Conservation (phyloP, 2,329 filamentous ascomycete genomes). For the Fusarium coicis region DNA sequence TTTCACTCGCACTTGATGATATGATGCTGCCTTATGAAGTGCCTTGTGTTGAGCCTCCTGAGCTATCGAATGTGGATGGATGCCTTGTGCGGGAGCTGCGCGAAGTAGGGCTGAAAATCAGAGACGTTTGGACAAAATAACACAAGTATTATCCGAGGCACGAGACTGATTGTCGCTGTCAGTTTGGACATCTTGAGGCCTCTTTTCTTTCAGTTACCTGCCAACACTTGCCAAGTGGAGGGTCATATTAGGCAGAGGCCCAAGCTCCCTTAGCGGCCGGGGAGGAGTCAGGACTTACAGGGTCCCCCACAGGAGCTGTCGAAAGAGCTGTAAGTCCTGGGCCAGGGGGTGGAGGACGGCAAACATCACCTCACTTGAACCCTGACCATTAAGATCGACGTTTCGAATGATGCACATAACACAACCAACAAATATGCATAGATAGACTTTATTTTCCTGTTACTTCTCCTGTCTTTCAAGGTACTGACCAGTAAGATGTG, state of each 20-base stretch:
- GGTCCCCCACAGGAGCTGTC: background rate
- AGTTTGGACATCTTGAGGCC: background rate
- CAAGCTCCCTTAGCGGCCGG: slow-evolving; percentile 10
- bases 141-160: background rate
- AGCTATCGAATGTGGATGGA: background rate
- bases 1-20: background rate
- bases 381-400: background rate
- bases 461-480: background rate
- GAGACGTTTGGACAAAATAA: background rate
- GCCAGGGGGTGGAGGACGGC: background rate
- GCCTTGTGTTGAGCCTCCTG: slow-evolving; percentile 1
- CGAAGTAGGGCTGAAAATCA: slow-evolving; percentile 12
- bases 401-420: background rate
- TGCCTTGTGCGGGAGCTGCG: slow-evolving; percentile 1
- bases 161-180: background rate
- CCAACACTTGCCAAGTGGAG: background rate
- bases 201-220: background rate
- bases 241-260: background rate
- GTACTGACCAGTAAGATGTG: background rate
- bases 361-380: background rate
- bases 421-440: background rate
- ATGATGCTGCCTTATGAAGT: slow-evolving; percentile 3
- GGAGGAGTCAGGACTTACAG: slow-evolving; percentile 3
- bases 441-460: background rate
- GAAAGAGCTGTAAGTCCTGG: slow-evolving; percentile 3